Conservation (phyloP, 441 rosid genomes). For the Capsella rubella region DNA sequence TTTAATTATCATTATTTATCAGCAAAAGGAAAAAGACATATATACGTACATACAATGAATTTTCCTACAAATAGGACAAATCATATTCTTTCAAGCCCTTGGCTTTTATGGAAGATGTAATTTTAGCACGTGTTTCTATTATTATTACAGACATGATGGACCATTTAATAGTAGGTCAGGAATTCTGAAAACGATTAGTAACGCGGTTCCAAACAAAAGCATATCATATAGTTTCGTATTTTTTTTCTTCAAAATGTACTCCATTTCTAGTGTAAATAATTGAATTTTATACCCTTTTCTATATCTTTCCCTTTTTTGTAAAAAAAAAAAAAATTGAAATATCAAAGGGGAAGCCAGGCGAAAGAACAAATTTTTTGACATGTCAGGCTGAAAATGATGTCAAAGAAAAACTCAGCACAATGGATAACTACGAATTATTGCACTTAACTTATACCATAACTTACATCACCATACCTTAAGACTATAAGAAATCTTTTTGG, state of each 20-base stretch:
- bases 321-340: too few species aligned
- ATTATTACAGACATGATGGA: background rate
- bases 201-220: background rate
- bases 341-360: background rate
- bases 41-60: background rate
- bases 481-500: background rate
- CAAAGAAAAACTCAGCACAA: background rate
- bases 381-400: background rate
- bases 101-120: background rate
- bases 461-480: background rate
- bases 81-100: slow-evolving; percentile 3
- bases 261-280: background rate
- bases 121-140: slow-evolving; percentile 5
- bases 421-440: background rate
- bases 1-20: background rate
- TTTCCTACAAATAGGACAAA: background rate
- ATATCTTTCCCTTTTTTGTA: too few species aligned
- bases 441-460: background rate
- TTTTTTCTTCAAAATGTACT: background rate
- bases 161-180: background rate
- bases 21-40: background rate
- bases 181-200: background rate
- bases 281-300: background rate
- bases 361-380: background rate
- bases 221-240: background rate